These are phyloP conservation scores for Claviceps africana DNA, from an alignment of 2,329 filamentous ascomycete genomes.

Conservation along the genomic window DNA sequence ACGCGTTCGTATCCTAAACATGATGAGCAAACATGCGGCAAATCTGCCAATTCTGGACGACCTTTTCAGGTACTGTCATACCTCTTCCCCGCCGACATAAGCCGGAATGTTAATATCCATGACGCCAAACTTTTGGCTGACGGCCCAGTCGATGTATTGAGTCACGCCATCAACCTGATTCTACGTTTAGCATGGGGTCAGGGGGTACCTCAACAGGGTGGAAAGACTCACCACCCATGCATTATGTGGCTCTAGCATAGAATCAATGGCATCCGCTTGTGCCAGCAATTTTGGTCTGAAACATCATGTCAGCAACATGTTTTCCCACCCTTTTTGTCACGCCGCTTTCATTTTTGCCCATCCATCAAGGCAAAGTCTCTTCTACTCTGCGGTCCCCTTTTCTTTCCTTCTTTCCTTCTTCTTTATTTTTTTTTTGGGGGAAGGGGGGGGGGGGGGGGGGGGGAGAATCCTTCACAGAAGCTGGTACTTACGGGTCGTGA, in stretches of 20 bases:
- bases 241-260: constrained; percentile 67
- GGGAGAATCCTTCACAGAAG: background rate
- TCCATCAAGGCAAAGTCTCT: background rate
- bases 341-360: no score
- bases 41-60: background rate
- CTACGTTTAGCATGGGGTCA: constrained; percentile 6
- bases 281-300: constrained; percentile 52
- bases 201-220: background rate
- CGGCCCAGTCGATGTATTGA: constrained; percentile 74
- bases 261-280: constrained; percentile 54
- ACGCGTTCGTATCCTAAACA: constrained; percentile 32
- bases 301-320: background rate
- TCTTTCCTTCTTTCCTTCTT: no score
- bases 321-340: no score
- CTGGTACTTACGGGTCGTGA: constrained; percentile 65
- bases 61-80: constrained; percentile 15
- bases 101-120: constrained; percentile 87
- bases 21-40: background rate
- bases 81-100: constrained; percentile 52
- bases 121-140: constrained; percentile 62
- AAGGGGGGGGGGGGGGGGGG: no score
- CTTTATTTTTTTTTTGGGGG: no score
- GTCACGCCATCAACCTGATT: constrained; percentile 65
- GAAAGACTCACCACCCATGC: constrained; percentile 60
- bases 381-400: no score